Evolutionary conservation across 2,329 filamentous ascomycete genomes (phyloP).

Genomic region (Fusarium secorum): DNA sequence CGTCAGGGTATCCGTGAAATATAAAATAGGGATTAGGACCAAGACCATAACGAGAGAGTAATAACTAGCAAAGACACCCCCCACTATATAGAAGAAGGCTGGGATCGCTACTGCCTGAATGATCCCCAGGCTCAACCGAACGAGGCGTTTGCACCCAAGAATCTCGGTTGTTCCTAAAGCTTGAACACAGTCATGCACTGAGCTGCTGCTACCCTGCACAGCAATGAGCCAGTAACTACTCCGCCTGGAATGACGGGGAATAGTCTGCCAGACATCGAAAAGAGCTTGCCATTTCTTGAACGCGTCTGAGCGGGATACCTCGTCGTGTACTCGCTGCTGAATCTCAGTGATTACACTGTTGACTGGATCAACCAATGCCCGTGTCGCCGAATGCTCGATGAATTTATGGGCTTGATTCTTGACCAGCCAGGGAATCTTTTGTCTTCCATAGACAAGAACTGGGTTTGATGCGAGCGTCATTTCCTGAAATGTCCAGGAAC

Average conservation of each 20-base stretch:
- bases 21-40: accelerated
- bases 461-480: not conserved
- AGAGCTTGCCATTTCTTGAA: not conserved
- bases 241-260: not conserved
- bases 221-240: accelerated
- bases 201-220: accelerated
- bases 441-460: not conserved
- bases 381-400: not conserved
- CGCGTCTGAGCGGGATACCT: accelerated
- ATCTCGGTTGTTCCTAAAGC: accelerated
- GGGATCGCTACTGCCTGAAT: no score
- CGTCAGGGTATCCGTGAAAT: accelerated
- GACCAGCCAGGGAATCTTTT: not conserved
- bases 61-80: no score
- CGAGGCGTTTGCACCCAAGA: accelerated
- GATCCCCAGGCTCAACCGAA: accelerated
- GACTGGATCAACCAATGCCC: accelerated
- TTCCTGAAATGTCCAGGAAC: not conserved
- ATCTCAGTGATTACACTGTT: accelerated
- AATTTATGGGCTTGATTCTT: not conserved
- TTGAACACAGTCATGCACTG: not conserved
- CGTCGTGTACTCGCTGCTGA: not conserved
- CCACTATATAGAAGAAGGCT: no score
- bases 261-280: not conserved
- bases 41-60: no score